These are phyloP conservation scores for Pholiota microspora DNA, from an alignment of 768 basidiomycete genomes.

Conservation along the genomic window DNA sequence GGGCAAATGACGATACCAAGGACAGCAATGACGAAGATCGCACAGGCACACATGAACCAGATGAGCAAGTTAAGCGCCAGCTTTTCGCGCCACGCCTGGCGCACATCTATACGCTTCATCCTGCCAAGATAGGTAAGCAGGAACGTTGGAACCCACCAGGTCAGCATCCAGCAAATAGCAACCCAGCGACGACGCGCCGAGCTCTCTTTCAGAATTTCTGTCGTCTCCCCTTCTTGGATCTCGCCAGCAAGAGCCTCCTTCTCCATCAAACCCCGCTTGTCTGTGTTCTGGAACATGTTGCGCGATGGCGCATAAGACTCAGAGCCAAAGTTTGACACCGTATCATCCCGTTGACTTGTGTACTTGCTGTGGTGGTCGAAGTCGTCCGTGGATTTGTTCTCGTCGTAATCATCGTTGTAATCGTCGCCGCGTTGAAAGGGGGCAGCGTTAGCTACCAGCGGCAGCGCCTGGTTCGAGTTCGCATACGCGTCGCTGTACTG, in stretches of 20 bases:
- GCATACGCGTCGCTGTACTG: constrained; percentile 54
- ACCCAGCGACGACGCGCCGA: constrained; percentile 87
- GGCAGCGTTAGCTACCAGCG: constrained; percentile 80
- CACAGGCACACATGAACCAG: constrained; percentile 88
- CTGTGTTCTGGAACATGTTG: constrained; percentile 91
- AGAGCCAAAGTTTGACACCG: constrained; percentile 79
- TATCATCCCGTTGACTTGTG: constrained; percentile 76
- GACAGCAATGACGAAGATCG: constrained; percentile 90
- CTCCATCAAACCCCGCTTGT: constrained; percentile 68
- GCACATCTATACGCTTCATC: constrained; percentile 93
- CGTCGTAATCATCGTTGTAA: constrained; percentile 77
- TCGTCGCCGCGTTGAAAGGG: constrained; percentile 76
- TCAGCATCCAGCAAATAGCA: constrained; percentile 80
- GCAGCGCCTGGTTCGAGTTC: constrained; percentile 69
- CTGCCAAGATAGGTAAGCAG: constrained; percentile 71
- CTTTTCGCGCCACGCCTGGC: constrained; percentile 98
- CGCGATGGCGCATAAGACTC: constrained; percentile 93
- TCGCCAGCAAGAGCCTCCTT: constrained; percentile 87
- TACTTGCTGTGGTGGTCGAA: constrained; percentile 78
- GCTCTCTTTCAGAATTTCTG: constrained; percentile 83
- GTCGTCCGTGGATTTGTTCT: constrained; percentile 74
- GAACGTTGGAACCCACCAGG: constrained; percentile 85
- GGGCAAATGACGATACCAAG: constrained; percentile 91
- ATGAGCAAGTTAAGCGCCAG: constrained; percentile 93
- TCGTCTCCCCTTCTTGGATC: constrained; percentile 83